Evolutionary conservation across 371 early-diverging fungal species (phyloP).

Genomic region (Choanephora cucurbitarum): DNA sequence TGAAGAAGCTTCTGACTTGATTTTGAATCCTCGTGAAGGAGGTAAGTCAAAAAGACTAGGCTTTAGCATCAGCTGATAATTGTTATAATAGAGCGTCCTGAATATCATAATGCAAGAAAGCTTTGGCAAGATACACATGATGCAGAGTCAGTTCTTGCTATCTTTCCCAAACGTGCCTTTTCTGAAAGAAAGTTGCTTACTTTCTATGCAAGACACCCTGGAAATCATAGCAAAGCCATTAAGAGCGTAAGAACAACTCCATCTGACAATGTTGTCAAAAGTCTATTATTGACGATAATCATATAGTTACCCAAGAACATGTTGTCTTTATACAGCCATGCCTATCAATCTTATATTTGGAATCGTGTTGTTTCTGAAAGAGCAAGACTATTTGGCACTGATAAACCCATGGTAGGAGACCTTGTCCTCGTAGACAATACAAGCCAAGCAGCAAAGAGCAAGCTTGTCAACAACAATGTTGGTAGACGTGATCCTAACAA

Average conservation of each 20-base stretch:
- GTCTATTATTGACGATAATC: neutral
- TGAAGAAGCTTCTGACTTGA: slow-evolving; percentile 73
- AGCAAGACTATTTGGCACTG: slow-evolving; percentile 68
- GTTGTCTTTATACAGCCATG: slow-evolving; percentile 93
- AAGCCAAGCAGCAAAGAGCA: slow-evolving; percentile 9
- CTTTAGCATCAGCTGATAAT: neutral
- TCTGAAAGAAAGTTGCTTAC: slow-evolving; percentile 77
- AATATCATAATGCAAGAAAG: slow-evolving; percentile 63
- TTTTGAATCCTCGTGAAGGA: slow-evolving; percentile 76
- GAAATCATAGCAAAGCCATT: slow-evolving; percentile 65
- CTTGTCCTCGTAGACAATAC: slow-evolving; percentile 58
- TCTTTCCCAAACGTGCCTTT: slow-evolving; percentile 70
- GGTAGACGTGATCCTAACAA: slow-evolving; percentile 29
- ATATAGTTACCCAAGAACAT: slow-evolving; percentile 82
- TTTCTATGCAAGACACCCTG: slow-evolving; percentile 47
- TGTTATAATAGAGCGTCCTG: slow-evolving; percentile 50
- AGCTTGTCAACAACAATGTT: slow-evolving; percentile 10
- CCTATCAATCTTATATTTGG: slow-evolving; percentile 97
- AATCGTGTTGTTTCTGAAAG: slow-evolving; percentile 87
- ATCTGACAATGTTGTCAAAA: neutral
- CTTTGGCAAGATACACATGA: slow-evolving; percentile 72
- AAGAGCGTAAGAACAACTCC: slow-evolving; percentile 43
- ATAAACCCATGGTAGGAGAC: slow-evolving; percentile 82
- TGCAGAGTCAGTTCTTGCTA: slow-evolving; percentile 56
- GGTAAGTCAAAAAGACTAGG: slow-evolving; percentile 42